Conservation (phyloP, 192 early-diverging fungal species). For the Gamsiella multidivaricata region DNA sequence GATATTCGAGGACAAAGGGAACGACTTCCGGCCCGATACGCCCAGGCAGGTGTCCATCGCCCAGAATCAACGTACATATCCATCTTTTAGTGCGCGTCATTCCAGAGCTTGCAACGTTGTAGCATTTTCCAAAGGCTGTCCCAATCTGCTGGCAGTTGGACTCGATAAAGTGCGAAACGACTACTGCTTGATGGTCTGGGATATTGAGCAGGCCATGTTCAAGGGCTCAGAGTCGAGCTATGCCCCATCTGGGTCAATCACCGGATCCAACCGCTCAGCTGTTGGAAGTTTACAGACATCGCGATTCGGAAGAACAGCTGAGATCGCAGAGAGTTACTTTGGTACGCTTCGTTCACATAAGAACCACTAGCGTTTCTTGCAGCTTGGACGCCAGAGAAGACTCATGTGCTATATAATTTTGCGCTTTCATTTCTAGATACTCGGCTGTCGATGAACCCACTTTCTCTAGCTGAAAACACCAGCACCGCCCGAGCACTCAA, state of each 20-base stretch:
- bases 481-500: constrained; percentile 35
- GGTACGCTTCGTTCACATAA: constrained; percentile 14
- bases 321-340: constrained; percentile 45
- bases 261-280: constrained; percentile 17
- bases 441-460: constrained; percentile 47
- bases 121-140: constrained; percentile 71
- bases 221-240: constrained; percentile 32
- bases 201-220: constrained; percentile 67
- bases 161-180: constrained; percentile 83
- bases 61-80: constrained; percentile 51
- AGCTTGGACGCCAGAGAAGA: too few species aligned
- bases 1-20: constrained; percentile 50
- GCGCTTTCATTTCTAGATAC: too few species aligned
- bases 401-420: too few species aligned
- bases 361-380: too few species aligned
- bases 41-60: constrained; percentile 38
- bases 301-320: constrained; percentile 33
- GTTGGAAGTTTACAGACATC: constrained; percentile 39
- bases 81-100: constrained; percentile 59
- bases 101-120: constrained; percentile 79
- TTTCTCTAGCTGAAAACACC: constrained; percentile 44
- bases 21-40: constrained; percentile 53
- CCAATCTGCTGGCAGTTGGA: constrained; percentile 71
- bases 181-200: constrained; percentile 79
- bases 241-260: constrained; percentile 40